phyloP scores from a whole-genome alignment of 441 rosid genomes.

The Gossypium lobatum region DNA sequence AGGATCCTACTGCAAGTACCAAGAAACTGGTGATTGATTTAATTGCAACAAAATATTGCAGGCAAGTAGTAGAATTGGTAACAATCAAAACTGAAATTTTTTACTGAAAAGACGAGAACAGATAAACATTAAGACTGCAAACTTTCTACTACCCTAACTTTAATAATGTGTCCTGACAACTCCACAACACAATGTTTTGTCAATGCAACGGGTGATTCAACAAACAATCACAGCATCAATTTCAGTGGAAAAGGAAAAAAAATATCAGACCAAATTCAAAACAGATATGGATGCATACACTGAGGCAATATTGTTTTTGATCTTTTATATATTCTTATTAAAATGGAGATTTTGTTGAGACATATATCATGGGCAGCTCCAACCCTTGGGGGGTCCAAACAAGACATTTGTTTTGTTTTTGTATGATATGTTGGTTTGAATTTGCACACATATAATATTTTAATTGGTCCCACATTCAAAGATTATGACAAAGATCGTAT shows the following conservation, averaged over 20 bases:
- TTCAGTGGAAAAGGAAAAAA: slow-evolving; percentile 20
- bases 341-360: slow-evolving; percentile 10
- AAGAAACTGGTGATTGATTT: background rate
- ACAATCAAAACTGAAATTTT: background rate
- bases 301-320: background rate
- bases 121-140: slow-evolving; percentile 5
- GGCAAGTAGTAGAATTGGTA: background rate
- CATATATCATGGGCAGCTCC: slow-evolving; percentile 37
- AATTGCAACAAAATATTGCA: background rate
- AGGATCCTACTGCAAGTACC: background rate
- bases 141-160: background rate
- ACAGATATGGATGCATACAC: slow-evolving; percentile 31
- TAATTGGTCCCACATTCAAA: background rate
- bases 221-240: slow-evolving; percentile 20
- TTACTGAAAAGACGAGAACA: background rate
- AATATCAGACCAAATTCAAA: slow-evolving; percentile 16
- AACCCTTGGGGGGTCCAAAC: slow-evolving; percentile 21
- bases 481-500: background rate
- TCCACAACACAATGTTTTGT: slow-evolving; percentile 17
- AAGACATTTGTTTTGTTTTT: slow-evolving; percentile 15
- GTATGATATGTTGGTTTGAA: slow-evolving; percentile 6
- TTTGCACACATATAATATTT: background rate
- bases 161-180: slow-evolving; percentile 28
- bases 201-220: slow-evolving; percentile 5
- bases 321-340: background rate